Evolutionary conservation across 345 rosid species (phyloP).

Genomic region (Euphorbia tirucalli): DNA sequence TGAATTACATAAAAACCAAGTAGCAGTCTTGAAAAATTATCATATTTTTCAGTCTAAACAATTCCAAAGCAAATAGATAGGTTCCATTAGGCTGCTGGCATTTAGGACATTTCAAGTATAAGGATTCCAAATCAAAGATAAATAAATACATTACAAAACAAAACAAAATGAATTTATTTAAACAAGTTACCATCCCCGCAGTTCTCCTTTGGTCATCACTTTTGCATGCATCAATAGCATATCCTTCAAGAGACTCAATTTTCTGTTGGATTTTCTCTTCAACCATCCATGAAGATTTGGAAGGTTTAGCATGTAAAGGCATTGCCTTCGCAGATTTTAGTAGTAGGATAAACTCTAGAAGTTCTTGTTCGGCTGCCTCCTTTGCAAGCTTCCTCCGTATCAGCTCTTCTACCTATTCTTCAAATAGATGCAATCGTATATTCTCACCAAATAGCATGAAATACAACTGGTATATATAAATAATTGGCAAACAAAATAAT

Average conservation of each 20-base stretch:
- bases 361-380: conserved; percentile 80
- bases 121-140: conserved; percentile 6
- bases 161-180: conserved; percentile 5
- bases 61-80: not conserved
- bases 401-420: conserved; percentile 77
- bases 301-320: conserved; percentile 65
- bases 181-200: conserved; percentile 66
- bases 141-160: not conserved
- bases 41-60: conserved; percentile 2
- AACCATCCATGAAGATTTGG: conserved; percentile 69
- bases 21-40: not conserved
- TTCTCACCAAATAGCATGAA: conserved; percentile 14
- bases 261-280: conserved; percentile 55
- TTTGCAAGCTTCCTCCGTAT: conserved; percentile 56
- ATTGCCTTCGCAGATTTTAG: conserved; percentile 65
- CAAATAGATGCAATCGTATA: not conserved
- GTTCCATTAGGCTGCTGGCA: conserved; percentile 4
- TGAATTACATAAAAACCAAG: not conserved
- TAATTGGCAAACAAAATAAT: not conserved
- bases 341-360: conserved; percentile 62
- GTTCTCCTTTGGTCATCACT: conserved; percentile 64
- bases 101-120: not conserved
- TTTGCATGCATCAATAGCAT: conserved; percentile 74
- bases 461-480: not conserved
- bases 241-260: conserved; percentile 75